Evolutionary conservation across 2,329 filamentous ascomycete genomes (phyloP), one percentile per base, ranked within the genome.

Genomic region (Diplodia seriata): DNA sequence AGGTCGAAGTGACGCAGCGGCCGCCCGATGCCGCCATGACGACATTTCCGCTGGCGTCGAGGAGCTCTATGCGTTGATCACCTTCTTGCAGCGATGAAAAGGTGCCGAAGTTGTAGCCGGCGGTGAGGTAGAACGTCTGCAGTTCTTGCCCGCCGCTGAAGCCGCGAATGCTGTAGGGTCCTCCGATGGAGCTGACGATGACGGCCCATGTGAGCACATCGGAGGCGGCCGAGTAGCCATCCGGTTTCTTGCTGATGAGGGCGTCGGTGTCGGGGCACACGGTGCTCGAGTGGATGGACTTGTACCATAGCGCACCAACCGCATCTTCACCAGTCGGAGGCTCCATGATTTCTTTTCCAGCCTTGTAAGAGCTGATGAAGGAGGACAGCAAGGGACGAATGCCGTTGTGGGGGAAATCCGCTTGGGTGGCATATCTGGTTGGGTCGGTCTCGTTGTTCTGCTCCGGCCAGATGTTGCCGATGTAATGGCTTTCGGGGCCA

Each of bases 231-330:
- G 7, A 20, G 20, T 40, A 40, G 18, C 55, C 55, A 15, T n/a
- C 33, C 20, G 36, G 55, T 20, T 40, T 26, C 31, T n/a, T 8
- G 15, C 40, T 43, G 12, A 6, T n/a, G 29, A 4, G 38, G 6
- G 15, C 33, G 18, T 33, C 11, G 4, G n/a, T 36, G 20, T 18
- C 55, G 55, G 9, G 18, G 20, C 55, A 57, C n/a, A 14, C 11
- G 29, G 20, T 57, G 31, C 23, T 20, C 33, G 55, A 43, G 8
- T 15, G 38, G 36, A 57, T 23, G 12, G 55, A 14, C 36, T 57
- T 57, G 33, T 43, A 57, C 55, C 55, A 57, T 12, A 57, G 33
- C 18, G 55, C 55, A 14, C 55, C 55, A 11, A 18, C 55, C 11
- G 20, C 55, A 14, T 36, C 7, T 5, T 12, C 4, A 29, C 18